These are phyloP conservation scores for Capronia epimyces DNA, from an alignment of 2,329 filamentous ascomycete species.

Conservation along the genomic window DNA sequence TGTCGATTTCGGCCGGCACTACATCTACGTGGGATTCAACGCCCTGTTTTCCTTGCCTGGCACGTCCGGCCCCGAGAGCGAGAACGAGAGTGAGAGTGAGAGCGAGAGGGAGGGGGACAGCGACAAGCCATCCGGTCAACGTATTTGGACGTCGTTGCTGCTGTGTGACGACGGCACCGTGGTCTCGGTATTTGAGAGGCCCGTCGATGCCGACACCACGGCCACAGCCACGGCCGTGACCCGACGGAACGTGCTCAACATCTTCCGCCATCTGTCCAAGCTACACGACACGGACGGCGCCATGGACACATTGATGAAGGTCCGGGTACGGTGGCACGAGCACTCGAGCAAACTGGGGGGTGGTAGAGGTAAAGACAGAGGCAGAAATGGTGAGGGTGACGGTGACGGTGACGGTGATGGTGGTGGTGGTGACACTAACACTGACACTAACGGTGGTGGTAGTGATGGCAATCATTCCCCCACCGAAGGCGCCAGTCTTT, in stretches of 20 bases:
- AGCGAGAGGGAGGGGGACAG: slow-evolving; percentile 44
- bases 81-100: slow-evolving; percentile 27
- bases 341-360: slow-evolving; percentile 4
- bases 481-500: slow-evolving; percentile 54
- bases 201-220: slow-evolving; percentile 38
- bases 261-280: slow-evolving; percentile 57
- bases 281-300: slow-evolving; percentile 45
- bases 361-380: no score
- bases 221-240: slow-evolving; percentile 41
- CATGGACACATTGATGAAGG: slow-evolving; percentile 47
- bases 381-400: no score
- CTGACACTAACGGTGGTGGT: neutral
- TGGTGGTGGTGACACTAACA: no score
- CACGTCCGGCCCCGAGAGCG: no score
- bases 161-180: slow-evolving; percentile 31
- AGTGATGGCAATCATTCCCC: slow-evolving; percentile 21
- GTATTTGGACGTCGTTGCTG: slow-evolving; percentile 57
- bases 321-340: slow-evolving; percentile 39
- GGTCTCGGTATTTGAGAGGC: slow-evolving; percentile 44
- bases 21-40: slow-evolving; percentile 25
- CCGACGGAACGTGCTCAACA: slow-evolving; percentile 55
- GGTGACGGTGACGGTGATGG: no score
- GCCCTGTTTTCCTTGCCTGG: slow-evolving; percentile 34
- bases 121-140: slow-evolving; percentile 14
- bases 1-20: slow-evolving; percentile 56